Base-by-base conservation (phyloP, 208 protist genomes). In the Leishmania braziliensis region DNA sequence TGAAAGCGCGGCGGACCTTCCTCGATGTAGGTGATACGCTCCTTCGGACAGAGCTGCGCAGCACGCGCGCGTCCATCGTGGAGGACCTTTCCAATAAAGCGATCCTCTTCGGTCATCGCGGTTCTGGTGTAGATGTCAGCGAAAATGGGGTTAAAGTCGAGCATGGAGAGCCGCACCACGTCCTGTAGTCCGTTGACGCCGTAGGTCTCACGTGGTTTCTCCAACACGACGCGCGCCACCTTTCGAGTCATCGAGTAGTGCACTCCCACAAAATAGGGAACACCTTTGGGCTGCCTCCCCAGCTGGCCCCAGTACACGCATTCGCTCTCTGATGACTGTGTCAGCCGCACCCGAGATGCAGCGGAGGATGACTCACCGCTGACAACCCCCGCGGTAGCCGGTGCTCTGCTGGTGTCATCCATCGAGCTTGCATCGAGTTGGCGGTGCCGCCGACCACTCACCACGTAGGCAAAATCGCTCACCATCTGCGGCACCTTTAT, bases 401-500 rank as follows among this genome's bases (percentile, higher is more conserved):
- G 60, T 23, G 63, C 62, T 16, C n/a, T 43, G 58, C 26, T 48
- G n/a, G 9, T n/a, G 1, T 33, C 46, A n/a, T 6, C 48, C 23
- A 5, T 3, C 46, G 20, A 23, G 39, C 6, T 50, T 46, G 53
- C 36, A 23, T n/a, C 36, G 73, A 66, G 51, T 36, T 48, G 39
- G 60, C 50, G 77, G 20, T 51, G 33, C 16, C 6, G 48, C 29
- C 5, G 77, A 29, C 50, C 65, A 66, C 50, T 56, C 16, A 56
- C 43, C 3, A 78, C 53, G 71, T 78, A 74, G 46, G 66, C 77
- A 14, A 91, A 56, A 62, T 89, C 88, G 26, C 75, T 60, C 74
- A 91, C 70, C 36, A 81, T 83, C 75, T 91, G 85, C 70, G 88
- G 88, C 70, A 89, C 86, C 26, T 81, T 84, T 8, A 89, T 5